These are phyloP conservation scores for Huntiella abstrusa DNA, from an alignment of 2,329 filamentous ascomycete species.

Conservation along the genomic window DNA sequence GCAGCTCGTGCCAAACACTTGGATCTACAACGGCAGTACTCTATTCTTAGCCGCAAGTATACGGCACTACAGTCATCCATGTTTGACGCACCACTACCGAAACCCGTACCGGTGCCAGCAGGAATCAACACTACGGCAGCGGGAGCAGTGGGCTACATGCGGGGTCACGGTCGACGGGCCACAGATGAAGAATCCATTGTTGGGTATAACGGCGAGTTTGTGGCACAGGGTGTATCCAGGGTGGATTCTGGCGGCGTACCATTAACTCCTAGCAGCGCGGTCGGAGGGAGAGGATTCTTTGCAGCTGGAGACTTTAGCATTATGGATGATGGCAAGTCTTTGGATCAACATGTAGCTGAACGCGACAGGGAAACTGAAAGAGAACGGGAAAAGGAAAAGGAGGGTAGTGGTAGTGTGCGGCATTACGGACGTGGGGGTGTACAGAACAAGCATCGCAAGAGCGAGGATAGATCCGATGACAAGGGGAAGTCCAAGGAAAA, in stretches of 20 bases:
- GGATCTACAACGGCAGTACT: slow-evolving; percentile 34
- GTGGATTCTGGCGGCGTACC: no score
- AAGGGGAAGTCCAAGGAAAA: neutral
- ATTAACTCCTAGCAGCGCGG: neutral
- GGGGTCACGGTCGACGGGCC: no score
- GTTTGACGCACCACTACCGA: slow-evolving; percentile 16
- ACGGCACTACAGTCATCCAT: slow-evolving; percentile 31
- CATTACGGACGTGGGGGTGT: slow-evolving; percentile 7
- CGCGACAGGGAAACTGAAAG: slow-evolving; percentile 22
- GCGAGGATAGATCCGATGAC: slow-evolving; percentile 17
- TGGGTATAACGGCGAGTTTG: no score
- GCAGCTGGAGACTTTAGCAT: no score
- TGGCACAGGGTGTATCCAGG: no score
- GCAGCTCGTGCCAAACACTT: slow-evolving; percentile 34
- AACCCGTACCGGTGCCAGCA: slow-evolving; percentile 3
- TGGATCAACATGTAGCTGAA: no score
- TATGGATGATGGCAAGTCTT: no score
- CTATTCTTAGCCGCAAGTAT: slow-evolving; percentile 31
- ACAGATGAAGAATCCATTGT: no score
- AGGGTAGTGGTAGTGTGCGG: no score
- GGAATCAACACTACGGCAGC: neutral
- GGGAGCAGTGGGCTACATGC: no score
- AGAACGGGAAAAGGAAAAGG: no score
- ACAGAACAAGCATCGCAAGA: slow-evolving; percentile 18
- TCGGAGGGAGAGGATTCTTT: slow-evolving; percentile 18